Percentiles rank a stretch among this genome's conserved stretches.
These are phyloP conservation scores for Tuber microsphaerosporum DNA, from an alignment of 495 filamentous ascomycete species.

Conservation along the genomic window DNA sequence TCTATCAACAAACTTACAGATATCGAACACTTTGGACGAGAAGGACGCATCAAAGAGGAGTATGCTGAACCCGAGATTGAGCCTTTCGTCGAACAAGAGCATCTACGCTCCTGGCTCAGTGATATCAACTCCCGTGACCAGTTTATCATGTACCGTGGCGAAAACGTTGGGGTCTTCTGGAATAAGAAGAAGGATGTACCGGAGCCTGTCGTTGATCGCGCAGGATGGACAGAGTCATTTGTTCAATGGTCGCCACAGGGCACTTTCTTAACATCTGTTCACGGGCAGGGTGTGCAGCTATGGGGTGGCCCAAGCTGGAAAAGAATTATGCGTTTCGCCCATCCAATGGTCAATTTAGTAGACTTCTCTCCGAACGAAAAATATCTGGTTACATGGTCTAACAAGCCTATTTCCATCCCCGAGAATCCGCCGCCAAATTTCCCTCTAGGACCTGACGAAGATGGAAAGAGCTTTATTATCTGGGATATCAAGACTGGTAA, in stretches of 20 bases:
- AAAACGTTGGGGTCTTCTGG: slow-evolving; percentile 91
- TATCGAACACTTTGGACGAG: slow-evolving; percentile 88
- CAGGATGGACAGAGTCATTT: slow-evolving; percentile 94
- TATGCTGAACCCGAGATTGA: slow-evolving; percentile 72
- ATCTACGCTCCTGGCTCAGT: slow-evolving; percentile 84
- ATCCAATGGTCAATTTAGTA: slow-evolving; percentile 88
- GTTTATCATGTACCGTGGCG: slow-evolving; percentile 81
- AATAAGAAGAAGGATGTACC: slow-evolving; percentile 89
- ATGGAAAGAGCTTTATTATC: slow-evolving; percentile 97
- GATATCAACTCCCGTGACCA: slow-evolving; percentile 85
- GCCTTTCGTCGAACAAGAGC: slow-evolving; percentile 81
- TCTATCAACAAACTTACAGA: slow-evolving; percentile 96
- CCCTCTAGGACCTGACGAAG: slow-evolving; percentile 76
- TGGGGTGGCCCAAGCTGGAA: slow-evolving; percentile 90
- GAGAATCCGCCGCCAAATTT: slow-evolving; percentile 64
- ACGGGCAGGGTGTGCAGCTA: slow-evolving; percentile 88
- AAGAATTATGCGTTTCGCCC: slow-evolving; percentile 82
- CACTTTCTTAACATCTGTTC: slow-evolving; percentile 88
- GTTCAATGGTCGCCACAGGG: slow-evolving; percentile 95
- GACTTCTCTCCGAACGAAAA: slow-evolving; percentile 92
- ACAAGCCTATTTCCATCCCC: slow-evolving; percentile 79
- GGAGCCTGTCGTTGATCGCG: slow-evolving; percentile 79
- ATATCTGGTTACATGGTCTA: slow-evolving; percentile 94
- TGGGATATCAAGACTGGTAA: slow-evolving; percentile 93
- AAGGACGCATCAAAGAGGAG: slow-evolving; percentile 85